Conservation (phyloP, 31 red algal species). For the Endocladia muricata region DNA sequence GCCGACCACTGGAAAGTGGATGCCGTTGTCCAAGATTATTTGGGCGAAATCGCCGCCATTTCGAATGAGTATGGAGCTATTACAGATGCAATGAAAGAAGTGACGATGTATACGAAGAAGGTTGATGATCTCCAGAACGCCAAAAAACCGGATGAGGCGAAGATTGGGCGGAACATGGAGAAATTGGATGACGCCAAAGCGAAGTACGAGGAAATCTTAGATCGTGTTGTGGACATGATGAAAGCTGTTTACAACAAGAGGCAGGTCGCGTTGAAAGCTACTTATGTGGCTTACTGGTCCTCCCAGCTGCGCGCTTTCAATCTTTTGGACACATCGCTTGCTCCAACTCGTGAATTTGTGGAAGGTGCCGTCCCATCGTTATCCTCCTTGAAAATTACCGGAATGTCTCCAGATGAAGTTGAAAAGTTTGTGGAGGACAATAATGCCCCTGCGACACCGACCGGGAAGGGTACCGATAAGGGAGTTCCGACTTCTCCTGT, state of each 20-base stretch:
- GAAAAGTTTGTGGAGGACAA: constrained; percentile 30
- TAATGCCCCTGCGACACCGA: constrained; percentile 15
- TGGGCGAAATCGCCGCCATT: constrained; percentile 30
- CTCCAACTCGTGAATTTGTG: constrained; percentile 51
- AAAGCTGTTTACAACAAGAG: constrained; percentile 67
- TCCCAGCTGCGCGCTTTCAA: constrained; percentile 68
- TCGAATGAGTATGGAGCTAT: constrained; percentile 43
- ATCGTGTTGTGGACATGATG: constrained; percentile 56
- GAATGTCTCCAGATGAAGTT: constrained; percentile 38
- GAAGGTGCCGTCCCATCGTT: constrained; percentile 25
- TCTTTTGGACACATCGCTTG: constrained; percentile 41
- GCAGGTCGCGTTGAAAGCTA: constrained; percentile 53
- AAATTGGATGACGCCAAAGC: constrained; percentile 65
- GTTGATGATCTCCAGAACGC: constrained; percentile 60
- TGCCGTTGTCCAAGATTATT: constrained; percentile 55
- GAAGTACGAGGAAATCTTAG: constrained; percentile 60
- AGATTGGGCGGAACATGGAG: constrained; percentile 71
- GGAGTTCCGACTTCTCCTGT: constrained; percentile 42
- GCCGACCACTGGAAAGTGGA: constrained; percentile 50
- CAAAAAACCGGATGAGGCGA: constrained; percentile 62
- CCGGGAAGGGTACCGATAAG: neutral
- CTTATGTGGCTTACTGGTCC: constrained; percentile 61
- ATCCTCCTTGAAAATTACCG: constrained; percentile 24
- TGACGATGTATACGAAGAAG: constrained; percentile 76
- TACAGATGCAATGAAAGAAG: constrained; percentile 52